These are phyloP conservation scores for Herpotrichia juniperi DNA, from an alignment of 2,329 filamentous ascomycete genomes.

Conservation along the genomic window DNA sequence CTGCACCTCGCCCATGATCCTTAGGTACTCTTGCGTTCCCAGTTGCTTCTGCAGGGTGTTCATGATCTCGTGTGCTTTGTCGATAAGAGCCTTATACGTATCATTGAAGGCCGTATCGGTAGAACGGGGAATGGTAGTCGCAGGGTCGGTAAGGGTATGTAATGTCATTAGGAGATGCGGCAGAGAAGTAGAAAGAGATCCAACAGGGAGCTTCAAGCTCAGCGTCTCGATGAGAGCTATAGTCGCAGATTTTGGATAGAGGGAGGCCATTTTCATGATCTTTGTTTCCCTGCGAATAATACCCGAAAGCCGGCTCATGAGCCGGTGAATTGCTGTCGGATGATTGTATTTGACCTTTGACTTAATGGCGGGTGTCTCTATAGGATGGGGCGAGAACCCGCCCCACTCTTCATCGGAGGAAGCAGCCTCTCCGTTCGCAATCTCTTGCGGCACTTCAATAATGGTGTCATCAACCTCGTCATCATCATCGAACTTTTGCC, in stretches of 20 bases:
- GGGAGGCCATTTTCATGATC: constrained; percentile 64
- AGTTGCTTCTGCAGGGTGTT: constrained; percentile 83
- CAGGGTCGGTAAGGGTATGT: constrained; percentile 82
- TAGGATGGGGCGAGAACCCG: constrained; percentile 31
- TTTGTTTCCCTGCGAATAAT: constrained; percentile 72
- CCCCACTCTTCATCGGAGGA: constrained; percentile 43
- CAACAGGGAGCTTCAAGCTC: constrained; percentile 63
- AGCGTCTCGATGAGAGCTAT: constrained; percentile 77
- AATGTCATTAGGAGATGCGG: constrained; percentile 71
- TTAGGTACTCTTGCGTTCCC: constrained; percentile 80
- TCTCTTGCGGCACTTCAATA: constrained; percentile 46
- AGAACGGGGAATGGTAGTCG: constrained; percentile 73
- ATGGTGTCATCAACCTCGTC: constrained; percentile 54
- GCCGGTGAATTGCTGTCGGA: constrained; percentile 69
- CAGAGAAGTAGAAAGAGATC: constrained; percentile 67
- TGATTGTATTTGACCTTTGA: constrained; percentile 24
- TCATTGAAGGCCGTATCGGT: constrained; percentile 72
- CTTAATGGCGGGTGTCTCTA: constrained; percentile 7
- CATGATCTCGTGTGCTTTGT: constrained; percentile 77
- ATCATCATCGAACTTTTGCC: constrained; percentile 51
- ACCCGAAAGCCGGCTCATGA: constrained; percentile 78
- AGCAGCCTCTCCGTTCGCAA: constrained; percentile 25
- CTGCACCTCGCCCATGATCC: constrained; percentile 73
- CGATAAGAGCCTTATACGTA: constrained; percentile 72
- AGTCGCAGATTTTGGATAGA: constrained; percentile 76